Base-by-base conservation (phyloP, 2,329 filamentous ascomycete species). In the Massarina eburnea region DNA sequence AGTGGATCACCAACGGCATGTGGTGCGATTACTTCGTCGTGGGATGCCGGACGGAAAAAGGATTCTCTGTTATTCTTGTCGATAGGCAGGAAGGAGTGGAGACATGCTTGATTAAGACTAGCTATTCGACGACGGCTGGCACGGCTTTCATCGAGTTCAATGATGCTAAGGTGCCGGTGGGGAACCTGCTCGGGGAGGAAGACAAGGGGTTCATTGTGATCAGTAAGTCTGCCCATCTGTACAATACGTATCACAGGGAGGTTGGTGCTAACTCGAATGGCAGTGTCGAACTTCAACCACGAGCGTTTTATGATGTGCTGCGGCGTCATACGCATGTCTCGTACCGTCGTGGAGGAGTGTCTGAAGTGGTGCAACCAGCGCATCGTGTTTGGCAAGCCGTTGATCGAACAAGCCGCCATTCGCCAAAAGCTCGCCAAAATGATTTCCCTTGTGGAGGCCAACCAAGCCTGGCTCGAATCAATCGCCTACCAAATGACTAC, bases 311-410 rank as follows among this genome's bases (percentile, higher is more conserved):
- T 80, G 72, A 89, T 91, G 86, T 76, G 77, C 45, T 84, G 82
- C 76, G 72, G 68, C 40, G 82, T 84, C 3, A 78, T 85, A 48
- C 83, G 87, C 40, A 77, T 80, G 70, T 82, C 78, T 43, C 80
- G 88, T 51, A 79, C 80, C 1, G 80, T 92, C 12, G 84, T 89
- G 10, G 89, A 95, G 68, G 89, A 95, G 66, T 92, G 84, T 60
- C 74, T 95, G 52, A 94, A 94, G 69, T 96, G 91, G 90, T 79
- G 84, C 24, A 89, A 94, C 74, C 91, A 95, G 73, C 84, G 89
- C 39, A 77, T 91, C 20, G 88, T 95, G 54, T 94, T 94, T 66
- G 83, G 83, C 64, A 92, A 92, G 76, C 84, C 84, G 21, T 78
- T 95, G 32, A 86, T 92, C 55, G 84, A 90, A 61, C 89, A 95